These are phyloP conservation scores for Spathaspora sp. DNA, from an alignment of 1,139 yeast species.

Conservation along the genomic window DNA sequence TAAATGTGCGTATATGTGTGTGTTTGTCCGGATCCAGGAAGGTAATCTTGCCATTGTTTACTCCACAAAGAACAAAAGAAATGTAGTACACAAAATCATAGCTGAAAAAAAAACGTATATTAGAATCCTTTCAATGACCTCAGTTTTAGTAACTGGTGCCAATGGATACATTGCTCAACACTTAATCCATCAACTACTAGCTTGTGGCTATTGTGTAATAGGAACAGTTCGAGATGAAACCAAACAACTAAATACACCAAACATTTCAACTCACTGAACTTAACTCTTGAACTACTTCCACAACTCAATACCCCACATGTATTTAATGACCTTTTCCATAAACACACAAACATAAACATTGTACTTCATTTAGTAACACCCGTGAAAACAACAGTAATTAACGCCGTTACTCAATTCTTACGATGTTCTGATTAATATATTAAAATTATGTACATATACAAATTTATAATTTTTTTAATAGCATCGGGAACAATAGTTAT, in stretches of 20 bases:
- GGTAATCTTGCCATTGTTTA: too few relatives aligned
- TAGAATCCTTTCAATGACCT: conserved; percentile 8
- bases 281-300: conserved; percentile 54
- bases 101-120: too few relatives aligned
- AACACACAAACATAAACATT: conserved; percentile 32
- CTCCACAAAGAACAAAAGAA: too few relatives aligned
- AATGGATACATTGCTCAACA: conserved; percentile 41
- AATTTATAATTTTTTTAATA: too few relatives aligned
- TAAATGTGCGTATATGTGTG: too few relatives aligned
- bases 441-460: too few relatives aligned
- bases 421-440: too few relatives aligned
- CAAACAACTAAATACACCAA: conserved; percentile 43
- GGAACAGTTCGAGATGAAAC: conserved; percentile 57
- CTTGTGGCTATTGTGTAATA: conserved; percentile 48
- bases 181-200: conserved; percentile 26
- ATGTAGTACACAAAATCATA: too few relatives aligned
- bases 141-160: conserved; percentile 40
- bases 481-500: too few relatives aligned
- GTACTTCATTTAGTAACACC: background rate
- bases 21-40: too few relatives aligned
- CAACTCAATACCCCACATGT: conserved; percentile 44
- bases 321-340: conserved; percentile 50
- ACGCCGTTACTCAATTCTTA: background rate
- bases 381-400: background rate
- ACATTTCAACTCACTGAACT: conserved; percentile 30